Evolutionary conservation across 345 rosid species (phyloP), one percentile per base, ranked within the genome.

Genomic region (Aquilaria yunnanensis): DNA sequence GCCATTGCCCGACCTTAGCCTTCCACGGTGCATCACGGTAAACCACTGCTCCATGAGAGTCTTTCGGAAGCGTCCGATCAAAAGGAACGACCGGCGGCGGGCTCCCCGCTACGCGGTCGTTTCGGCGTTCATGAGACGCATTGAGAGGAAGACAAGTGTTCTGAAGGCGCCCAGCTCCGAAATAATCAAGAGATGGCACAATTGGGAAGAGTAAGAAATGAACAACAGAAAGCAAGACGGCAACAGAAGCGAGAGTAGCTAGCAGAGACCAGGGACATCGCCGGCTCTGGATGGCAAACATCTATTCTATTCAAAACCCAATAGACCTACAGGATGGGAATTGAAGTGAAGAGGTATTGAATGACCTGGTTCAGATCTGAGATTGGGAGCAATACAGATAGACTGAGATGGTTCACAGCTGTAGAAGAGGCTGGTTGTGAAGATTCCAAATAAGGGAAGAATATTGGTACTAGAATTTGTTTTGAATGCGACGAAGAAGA

Each of bases 1-100:
- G 96, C 98, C 98, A 90, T 56, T 76, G 84, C 3, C 97, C 99
- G 14, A 88, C 82, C 68, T 74, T 76, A 12, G 89, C 83, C 72
- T 86, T 94, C 99, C 99, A 94, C 0, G 97, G 89, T 32, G 95
- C 92, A 65, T 88, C 79, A 33, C 77, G 82, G 78, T 88, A 88
- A 54, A 83, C 77, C 29, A 90, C 89, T 9, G 87, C 96, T 14
- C 78, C 70, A 57, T 83, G 94, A 65, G 66, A 79, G 61, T 90
- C 96, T n/a, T 76, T 77, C n/a, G 94, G 97, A 74, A 93, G 86
- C 68, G 66, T 80, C 3, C 57, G 67, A 67, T 78, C 83, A 58
- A 92, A 83, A 76, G 80, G 75, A 60, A 79, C 45, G 31, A 6
- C 69, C 1, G 70, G 67, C 43, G 49, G 56, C 12, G 53, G 54